Conservation (phyloP, 2,329 filamentous ascomycete species). For the Calonectria ilicicola region DNA sequence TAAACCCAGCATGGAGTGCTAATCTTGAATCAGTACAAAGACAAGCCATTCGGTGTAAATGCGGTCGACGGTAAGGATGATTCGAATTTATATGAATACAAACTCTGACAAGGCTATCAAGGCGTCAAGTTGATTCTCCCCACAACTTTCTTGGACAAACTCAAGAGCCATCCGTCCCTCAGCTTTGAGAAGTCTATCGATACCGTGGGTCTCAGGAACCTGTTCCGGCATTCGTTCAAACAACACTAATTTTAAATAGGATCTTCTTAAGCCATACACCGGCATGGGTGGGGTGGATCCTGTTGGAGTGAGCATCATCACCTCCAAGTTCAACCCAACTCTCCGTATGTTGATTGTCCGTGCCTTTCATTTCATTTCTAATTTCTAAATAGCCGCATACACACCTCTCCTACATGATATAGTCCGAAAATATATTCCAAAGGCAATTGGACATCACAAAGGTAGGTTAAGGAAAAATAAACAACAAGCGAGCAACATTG, state of each 20-base stretch:
- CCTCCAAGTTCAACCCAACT: slow-evolving; percentile 10
- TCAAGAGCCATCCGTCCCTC: slow-evolving; percentile 2
- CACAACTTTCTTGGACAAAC: background rate
- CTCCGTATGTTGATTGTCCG: background rate
- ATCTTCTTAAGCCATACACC: background rate
- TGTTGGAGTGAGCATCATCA: background rate
- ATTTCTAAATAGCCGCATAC: background rate
- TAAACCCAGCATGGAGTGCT: background rate
- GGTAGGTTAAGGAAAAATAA: background rate
- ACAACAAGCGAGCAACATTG: background rate
- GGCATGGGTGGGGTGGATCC: background rate
- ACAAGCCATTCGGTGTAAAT: slow-evolving; percentile 2
- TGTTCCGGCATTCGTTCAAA: background rate
- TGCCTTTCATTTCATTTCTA: background rate
- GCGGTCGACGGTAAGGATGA: background rate
- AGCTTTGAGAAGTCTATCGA: slow-evolving; percentile 11
- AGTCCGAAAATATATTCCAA: background rate
- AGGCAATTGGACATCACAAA: background rate
- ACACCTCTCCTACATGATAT: background rate
- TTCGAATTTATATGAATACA: background rate
- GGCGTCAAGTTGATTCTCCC: slow-evolving; percentile 5
- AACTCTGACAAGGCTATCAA: background rate
- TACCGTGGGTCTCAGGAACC: background rate
- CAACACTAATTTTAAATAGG: background rate
- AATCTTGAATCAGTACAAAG: background rate